phyloP scores from a whole-genome alignment of 1,284 basidiomycete species.

The Microbotryum lychnidis-dioicae region DNA sequence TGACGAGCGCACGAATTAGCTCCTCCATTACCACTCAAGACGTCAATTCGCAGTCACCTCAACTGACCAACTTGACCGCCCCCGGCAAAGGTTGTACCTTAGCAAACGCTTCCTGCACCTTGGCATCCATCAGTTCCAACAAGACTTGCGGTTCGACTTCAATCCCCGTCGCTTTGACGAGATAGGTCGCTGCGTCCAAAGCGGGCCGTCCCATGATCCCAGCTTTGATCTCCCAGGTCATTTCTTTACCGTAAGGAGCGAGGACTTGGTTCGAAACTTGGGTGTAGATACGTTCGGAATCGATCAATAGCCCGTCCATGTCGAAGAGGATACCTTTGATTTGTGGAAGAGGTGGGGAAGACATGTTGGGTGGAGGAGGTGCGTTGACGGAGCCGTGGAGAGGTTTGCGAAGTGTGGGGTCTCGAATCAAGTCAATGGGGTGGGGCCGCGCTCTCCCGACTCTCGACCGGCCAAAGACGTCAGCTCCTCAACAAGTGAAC shows the following conservation, averaged over 20 bases:
- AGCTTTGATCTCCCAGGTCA: conserved; percentile 27
- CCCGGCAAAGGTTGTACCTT: conserved; percentile 31
- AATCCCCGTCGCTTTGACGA: conserved; percentile 20
- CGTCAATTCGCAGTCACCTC: too few species aligned
- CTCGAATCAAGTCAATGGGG: too few species aligned
- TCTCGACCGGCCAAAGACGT: too few species aligned
- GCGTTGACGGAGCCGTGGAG: too few species aligned
- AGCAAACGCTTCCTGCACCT: conserved; percentile 9
- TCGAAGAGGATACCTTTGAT: conserved; percentile 27
- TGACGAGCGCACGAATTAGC: too few species aligned
- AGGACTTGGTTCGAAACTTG: conserved; percentile 20
- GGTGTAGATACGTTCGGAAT: conserved; percentile 21
- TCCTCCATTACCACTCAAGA: too few species aligned
- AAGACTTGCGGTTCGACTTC: conserved; percentile 13
- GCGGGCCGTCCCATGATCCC: conserved; percentile 25
- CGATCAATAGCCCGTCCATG: conserved; percentile 30
- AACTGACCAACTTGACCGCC: conserved; percentile 29
- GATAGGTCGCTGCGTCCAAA: conserved; percentile 5
- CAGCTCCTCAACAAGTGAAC: too few species aligned
- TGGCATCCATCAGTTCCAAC: conserved; percentile 5
- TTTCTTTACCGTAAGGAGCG: conserved; percentile 12
- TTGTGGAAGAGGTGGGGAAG: neutral
- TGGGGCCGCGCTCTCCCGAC: too few species aligned
- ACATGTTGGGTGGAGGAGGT: conserved; percentile 4
- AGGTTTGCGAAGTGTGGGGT: too few species aligned